These are phyloP conservation scores for Puccinellia tenuiflora DNA, from an alignment of 176 grass and related monocot genomes.

Conservation along the genomic window DNA sequence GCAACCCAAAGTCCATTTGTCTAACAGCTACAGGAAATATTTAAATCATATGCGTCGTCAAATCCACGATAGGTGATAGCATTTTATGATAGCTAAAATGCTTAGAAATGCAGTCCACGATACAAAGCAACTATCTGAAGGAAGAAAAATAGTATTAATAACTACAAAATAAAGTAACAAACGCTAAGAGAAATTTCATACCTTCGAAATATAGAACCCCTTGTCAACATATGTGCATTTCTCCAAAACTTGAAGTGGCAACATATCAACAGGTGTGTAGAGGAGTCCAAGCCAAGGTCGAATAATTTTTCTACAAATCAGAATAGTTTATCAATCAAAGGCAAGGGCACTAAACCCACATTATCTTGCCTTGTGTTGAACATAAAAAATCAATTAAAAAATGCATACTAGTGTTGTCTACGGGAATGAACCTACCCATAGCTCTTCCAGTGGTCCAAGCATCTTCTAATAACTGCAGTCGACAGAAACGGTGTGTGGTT, in stretches of 20 bases:
- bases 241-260: neutral
- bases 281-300: conserved; percentile 8
- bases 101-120: neutral
- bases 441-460: neutral
- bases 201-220: neutral
- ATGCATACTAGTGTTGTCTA: neutral
- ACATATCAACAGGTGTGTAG: neutral
- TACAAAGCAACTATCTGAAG: neutral
- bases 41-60: neutral
- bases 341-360: neutral
- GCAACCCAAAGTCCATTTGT: neutral
- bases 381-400: neutral
- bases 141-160: neutral
- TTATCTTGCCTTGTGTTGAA: neutral
- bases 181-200: neutral
- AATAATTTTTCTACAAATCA: neutral
- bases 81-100: neutral
- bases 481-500: conserved; percentile 3
- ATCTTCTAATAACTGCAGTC: neutral
- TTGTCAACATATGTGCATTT: neutral
- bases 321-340: neutral
- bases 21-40: neutral
- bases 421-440: neutral
- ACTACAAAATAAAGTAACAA: neutral
- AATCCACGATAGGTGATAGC: neutral